phyloP scores from a whole-genome alignment of 1,139 yeast species.

The Suhomyces terraborum region DNA sequence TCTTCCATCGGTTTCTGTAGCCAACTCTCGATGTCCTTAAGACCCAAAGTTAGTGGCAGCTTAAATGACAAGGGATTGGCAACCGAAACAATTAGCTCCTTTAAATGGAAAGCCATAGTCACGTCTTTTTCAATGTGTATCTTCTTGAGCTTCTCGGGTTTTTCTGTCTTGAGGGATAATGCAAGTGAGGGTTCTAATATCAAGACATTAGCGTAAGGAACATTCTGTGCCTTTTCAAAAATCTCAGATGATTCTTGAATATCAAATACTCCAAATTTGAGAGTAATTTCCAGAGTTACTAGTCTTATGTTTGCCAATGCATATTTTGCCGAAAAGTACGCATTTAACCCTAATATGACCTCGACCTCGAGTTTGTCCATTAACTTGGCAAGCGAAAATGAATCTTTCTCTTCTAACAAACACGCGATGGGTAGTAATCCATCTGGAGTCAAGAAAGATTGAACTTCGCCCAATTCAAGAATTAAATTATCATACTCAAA shows the following conservation, averaged over 20 bases:
- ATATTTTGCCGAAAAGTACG: constrained; percentile 37
- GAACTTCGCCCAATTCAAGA: constrained; percentile 51
- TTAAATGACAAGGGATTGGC: constrained; percentile 28
- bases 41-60: constrained; percentile 24
- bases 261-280: constrained; percentile 47
- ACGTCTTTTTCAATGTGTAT: constrained; percentile 13
- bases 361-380: constrained; percentile 68
- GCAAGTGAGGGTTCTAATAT: constrained; percentile 44
- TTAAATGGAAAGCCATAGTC: constrained; percentile 37
- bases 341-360: constrained; percentile 49
- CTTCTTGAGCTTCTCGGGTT: constrained; percentile 10
- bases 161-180: constrained; percentile 21
- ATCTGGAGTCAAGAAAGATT: constrained; percentile 40
- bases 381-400: constrained; percentile 46
- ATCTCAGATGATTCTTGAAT: constrained; percentile 20
- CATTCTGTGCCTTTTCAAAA: constrained; percentile 19
- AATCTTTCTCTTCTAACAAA: constrained; percentile 34
- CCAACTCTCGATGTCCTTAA: constrained; percentile 49
- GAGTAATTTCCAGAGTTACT: constrained; percentile 48
- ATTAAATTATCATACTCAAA: constrained; percentile 58
- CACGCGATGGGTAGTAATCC: constrained; percentile 33
- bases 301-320: constrained; percentile 50
- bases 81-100: constrained; percentile 27
- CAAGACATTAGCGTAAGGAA: constrained; percentile 29
- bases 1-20: constrained; percentile 27